Evolutionary conservation across 495 filamentous ascomycete species (phyloP), one percentile per base, ranked within the genome.

Genomic region (Hypomontagnella monticulosa): DNA sequence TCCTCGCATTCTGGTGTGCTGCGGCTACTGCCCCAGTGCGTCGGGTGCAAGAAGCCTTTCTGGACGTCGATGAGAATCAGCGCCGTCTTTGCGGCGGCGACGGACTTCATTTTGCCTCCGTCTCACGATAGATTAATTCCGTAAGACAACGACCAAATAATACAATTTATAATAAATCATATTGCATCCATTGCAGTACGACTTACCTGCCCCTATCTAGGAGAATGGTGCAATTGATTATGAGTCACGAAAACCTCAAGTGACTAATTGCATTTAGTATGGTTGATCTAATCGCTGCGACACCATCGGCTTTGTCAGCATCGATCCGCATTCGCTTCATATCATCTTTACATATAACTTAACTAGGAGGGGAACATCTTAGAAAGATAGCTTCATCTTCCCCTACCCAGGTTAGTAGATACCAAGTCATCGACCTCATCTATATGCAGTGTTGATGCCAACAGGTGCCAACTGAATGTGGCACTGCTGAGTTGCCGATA

Each of bases 51-150:
- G 63, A 87, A 83, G 67, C 72, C 84, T 14, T 75, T 66, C 73
- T 88, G 84, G 66, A 85, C 83, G 74, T 88, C 84, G 52, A 88
- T 85, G 43, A 88, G 74, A 58, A 88, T 71, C 18, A 87, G 75
- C 10, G 83, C 84, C 0, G 84, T 85, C n/a, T 57, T 64, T 37
- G 53, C 38, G 7, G 44, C 37, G 32, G 32, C 34, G 47, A 27
- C 15, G 1, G 37, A 2, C 47, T 64, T 64, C 53, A 64, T 57
- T 38, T 57, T 64, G 2, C 23, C 23, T 27, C 23, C 2, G 23
- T 27, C 6, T 27, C 23, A 27, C 23, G 6, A 27, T 27, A n/a
- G 23, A 27, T 2, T 27, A 6, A 2, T 6, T 2, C 3, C 23
- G 23, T 27, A 27, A 27, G 23, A 27, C 23, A 3, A 27, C 6